Conservation (phyloP, 495 filamentous ascomycete species). For the Xylaria flabelliformis region DNA sequence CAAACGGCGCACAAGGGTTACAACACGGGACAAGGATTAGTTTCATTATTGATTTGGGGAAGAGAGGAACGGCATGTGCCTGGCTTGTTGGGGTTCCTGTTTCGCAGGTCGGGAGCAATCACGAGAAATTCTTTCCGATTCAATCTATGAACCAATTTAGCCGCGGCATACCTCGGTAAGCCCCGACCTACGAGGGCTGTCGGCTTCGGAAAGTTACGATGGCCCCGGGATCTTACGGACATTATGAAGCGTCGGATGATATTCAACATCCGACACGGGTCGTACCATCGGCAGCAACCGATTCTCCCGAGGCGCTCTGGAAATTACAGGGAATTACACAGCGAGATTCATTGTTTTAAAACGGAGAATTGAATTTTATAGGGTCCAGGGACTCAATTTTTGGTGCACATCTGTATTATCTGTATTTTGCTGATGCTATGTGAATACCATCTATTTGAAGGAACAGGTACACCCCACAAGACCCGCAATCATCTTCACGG, state of each 20-base stretch:
- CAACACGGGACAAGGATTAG: background rate
- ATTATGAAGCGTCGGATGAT: constrained; percentile 14
- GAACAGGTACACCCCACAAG: background rate
- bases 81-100: background rate
- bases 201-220: constrained; percentile 14
- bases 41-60: background rate
- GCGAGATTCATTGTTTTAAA: background rate
- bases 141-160: constrained; percentile 7
- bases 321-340: background rate
- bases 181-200: background rate
- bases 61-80: background rate
- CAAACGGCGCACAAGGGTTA: constrained; percentile 8
- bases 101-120: background rate
- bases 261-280: constrained; percentile 22
- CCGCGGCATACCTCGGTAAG: constrained; percentile 9
- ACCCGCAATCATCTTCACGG: background rate
- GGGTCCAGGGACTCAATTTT: background rate
- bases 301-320: background rate
- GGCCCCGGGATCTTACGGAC: constrained; percentile 18
- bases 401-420: background rate
- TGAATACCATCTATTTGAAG: background rate
- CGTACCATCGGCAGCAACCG: constrained; percentile 11
- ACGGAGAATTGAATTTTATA: background rate
- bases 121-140: constrained; percentile 6
- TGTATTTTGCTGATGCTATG: background rate